Conservation (phyloP, 495 filamentous ascomycete genomes). For the Parathielavia hyrcaniae region DNA sequence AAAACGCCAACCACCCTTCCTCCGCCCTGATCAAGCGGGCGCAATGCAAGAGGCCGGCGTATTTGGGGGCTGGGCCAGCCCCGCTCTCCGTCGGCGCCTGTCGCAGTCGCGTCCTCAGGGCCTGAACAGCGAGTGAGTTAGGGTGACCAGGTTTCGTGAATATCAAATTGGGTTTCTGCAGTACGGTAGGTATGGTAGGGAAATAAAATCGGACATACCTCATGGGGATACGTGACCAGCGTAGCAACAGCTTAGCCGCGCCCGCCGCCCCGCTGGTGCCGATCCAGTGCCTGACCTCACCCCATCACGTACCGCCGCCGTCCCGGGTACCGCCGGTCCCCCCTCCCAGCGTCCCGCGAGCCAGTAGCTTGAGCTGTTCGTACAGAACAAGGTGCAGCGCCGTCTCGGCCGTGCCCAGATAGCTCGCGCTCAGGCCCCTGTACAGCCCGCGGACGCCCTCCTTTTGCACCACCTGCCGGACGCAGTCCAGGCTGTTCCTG, state of each 20-base stretch:
- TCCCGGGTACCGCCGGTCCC: neutral
- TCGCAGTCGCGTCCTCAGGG: slow-evolving; percentile 1
- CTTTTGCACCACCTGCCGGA: slow-evolving; percentile 2
- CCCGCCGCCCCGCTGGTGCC: neutral
- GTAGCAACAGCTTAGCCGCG: neutral
- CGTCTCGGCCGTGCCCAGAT: slow-evolving; percentile 1
- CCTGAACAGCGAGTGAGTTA: too few species aligned
- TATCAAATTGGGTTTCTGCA: neutral
- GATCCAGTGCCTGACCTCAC: slow-evolving; percentile 4
- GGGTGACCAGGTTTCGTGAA: neutral
- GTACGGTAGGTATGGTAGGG: too few species aligned
- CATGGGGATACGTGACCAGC: neutral
- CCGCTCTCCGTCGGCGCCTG: slow-evolving; percentile 6
- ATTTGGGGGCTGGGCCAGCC: neutral
- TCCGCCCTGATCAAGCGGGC: neutral
- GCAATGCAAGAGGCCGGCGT: slow-evolving; percentile 4
- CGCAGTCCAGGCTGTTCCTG: slow-evolving; percentile 9
- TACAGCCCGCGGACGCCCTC: slow-evolving; percentile 5
- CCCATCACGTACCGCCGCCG: neutral
- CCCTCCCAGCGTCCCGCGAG: neutral
- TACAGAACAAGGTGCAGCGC: slow-evolving; percentile 1
- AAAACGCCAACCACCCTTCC: neutral
- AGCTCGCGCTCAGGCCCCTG: slow-evolving; percentile 5
- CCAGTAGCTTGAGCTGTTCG: slow-evolving; percentile 2
- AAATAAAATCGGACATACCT: neutral